These are phyloP conservation scores for Chaetomium globosum DNA, from an alignment of 2,329 filamentous ascomycete species.

Conservation along the genomic window DNA sequence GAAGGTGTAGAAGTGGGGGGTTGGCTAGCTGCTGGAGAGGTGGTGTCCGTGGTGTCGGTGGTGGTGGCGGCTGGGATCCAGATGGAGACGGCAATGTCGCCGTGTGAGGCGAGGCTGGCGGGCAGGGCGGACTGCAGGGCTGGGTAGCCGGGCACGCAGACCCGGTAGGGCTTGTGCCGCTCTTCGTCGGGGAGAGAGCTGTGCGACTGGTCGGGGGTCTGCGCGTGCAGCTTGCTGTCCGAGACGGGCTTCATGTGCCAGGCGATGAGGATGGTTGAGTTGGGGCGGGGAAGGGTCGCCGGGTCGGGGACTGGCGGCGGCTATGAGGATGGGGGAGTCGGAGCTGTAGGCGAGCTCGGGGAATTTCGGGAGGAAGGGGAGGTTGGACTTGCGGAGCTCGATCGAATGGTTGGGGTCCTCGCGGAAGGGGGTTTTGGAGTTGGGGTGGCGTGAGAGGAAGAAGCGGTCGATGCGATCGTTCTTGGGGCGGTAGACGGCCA, in stretches of 20 bases:
- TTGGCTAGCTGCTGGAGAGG: background rate
- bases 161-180: slow-evolving; percentile 34
- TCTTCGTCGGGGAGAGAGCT: slow-evolving; percentile 26
- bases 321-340: slow-evolving; percentile 34
- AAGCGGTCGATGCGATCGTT: slow-evolving; percentile 42
- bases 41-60: background rate
- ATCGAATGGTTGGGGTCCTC: slow-evolving; percentile 44
- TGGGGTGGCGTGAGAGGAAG: slow-evolving; percentile 34
- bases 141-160: slow-evolving; percentile 32
- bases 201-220: slow-evolving; percentile 24
- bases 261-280: slow-evolving; percentile 36
- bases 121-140: slow-evolving; percentile 35
- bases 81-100: slow-evolving; percentile 34
- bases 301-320: slow-evolving; percentile 35
- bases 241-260: slow-evolving; percentile 36
- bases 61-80: slow-evolving; percentile 34
- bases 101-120: slow-evolving; percentile 31
- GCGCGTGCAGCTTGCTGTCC: slow-evolving; percentile 24
- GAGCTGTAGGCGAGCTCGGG: slow-evolving; percentile 43
- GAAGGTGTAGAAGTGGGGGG: slow-evolving; percentile 6
- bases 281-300: slow-evolving; percentile 29
- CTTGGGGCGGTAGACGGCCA: slow-evolving; percentile 45
- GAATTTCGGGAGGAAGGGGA: slow-evolving; percentile 46
- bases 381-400: slow-evolving; percentile 41
- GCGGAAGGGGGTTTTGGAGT: slow-evolving; percentile 34